Evolutionary conservation across 2,329 filamentous ascomycete genomes (phyloP).

Genomic region (Sporothrix humicola): DNA sequence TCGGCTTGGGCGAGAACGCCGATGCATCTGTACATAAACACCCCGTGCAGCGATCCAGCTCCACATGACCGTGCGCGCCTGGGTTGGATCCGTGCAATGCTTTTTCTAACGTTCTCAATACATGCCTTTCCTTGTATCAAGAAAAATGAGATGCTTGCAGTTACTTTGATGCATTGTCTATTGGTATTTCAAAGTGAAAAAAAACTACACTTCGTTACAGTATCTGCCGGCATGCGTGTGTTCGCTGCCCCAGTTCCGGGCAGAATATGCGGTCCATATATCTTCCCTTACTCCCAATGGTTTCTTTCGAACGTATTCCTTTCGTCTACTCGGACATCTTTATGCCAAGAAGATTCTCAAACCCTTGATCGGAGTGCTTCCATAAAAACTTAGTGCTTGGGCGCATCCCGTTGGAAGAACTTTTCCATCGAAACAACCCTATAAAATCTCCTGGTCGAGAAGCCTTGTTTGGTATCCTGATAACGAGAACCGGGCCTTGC

Average conservation of each 20-base stretch:
- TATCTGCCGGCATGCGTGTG: background rate
- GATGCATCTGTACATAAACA: slow-evolving; percentile 1
- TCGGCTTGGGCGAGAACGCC: background rate
- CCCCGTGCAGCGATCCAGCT: slow-evolving; percentile 23
- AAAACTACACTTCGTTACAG: background rate
- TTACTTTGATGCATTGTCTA: too few species aligned
- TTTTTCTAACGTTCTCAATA: background rate
- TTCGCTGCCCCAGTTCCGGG: background rate
- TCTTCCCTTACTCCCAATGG: too few species aligned
- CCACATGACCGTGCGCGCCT: slow-evolving; percentile 15
- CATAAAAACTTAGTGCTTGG: background rate
- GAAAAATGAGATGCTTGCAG: background rate
- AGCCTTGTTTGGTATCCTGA: background rate
- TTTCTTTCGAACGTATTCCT: background rate
- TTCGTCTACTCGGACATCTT: background rate
- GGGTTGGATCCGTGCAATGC: slow-evolving; percentile 7
- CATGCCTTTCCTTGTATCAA: background rate
- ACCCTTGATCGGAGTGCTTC: slow-evolving; percentile 17
- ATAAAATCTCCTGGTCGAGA: background rate
- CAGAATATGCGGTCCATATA: background rate
- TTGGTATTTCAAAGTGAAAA: background rate
- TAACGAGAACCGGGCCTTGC: background rate
- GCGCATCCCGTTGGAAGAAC: background rate
- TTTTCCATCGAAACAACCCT: background rate
- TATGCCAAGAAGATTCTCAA: background rate